Conservation (phyloP, 441 rosid species). For the Adansonia rubrostipa region DNA sequence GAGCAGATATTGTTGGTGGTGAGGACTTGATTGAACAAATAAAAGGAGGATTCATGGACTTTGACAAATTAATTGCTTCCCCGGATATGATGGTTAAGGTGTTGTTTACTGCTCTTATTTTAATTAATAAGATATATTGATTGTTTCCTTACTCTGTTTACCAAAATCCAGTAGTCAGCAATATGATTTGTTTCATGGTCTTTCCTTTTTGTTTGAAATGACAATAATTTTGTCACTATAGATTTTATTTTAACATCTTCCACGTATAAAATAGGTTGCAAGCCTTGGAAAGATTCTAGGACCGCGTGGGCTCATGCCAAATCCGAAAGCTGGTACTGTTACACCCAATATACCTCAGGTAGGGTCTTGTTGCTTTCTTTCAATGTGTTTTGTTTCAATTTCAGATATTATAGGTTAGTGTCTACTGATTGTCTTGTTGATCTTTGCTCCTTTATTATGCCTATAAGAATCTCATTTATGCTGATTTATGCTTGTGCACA, state of each 20-base stretch:
- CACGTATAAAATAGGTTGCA: constrained; percentile 73
- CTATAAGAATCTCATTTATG: background rate
- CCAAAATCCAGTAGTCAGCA: constrained; percentile 3
- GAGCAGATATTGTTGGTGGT: constrained; percentile 97
- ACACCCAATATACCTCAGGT: constrained; percentile 91
- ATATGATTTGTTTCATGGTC: background rate
- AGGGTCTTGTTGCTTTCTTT: constrained; percentile 18
- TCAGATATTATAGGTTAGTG: background rate
- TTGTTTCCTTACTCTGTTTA: background rate
- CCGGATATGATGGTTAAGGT: constrained; percentile 99
- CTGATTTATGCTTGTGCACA: background rate
- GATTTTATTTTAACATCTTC: constrained; percentile 15
- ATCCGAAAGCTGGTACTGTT: constrained; percentile 98
- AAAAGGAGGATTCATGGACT: constrained; percentile 97
- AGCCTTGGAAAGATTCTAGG: constrained; percentile 96
- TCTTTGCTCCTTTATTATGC: background rate
- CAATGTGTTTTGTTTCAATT: background rate
- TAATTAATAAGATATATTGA: constrained; percentile 9
- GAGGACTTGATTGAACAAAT: constrained; percentile 92
- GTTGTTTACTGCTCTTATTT: constrained; percentile 35
- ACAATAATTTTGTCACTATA: background rate
- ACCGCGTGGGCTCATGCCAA: constrained; percentile 99
- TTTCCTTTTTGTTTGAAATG: constrained; percentile 9
- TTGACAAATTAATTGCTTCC: constrained; percentile 96
- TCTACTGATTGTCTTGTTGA: constrained; percentile 12